These are phyloP conservation scores for Hypomyces perniciosus DNA, from an alignment of 2,329 filamentous ascomycete species.

Conservation along the genomic window DNA sequence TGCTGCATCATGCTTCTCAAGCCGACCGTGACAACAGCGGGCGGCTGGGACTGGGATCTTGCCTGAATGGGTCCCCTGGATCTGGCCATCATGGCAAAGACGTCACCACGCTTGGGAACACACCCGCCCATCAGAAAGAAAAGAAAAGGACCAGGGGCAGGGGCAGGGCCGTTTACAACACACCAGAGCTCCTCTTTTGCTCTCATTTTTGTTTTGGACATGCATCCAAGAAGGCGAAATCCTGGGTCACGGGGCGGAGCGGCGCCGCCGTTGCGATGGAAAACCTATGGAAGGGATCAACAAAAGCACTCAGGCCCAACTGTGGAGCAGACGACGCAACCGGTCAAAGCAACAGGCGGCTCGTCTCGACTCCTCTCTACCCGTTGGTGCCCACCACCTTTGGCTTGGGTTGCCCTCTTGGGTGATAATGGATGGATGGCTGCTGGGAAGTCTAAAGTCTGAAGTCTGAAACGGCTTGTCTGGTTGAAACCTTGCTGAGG, in stretches of 20 bases:
- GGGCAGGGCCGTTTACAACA: too few relatives aligned
- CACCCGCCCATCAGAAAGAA: neutral
- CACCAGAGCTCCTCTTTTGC: too few relatives aligned
- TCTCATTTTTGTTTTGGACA: too few relatives aligned
- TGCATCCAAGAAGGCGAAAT: neutral
- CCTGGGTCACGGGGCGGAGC: neutral
- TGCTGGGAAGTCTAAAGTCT: too few relatives aligned
- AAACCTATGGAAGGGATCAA: neutral
- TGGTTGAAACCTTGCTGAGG: conserved; percentile 4
- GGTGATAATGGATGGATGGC: neutral
- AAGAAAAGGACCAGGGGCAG: neutral
- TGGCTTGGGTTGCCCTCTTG: conserved; percentile 6
- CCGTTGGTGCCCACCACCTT: conserved; percentile 12
- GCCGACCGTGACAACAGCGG: neutral
- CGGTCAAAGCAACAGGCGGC: conserved; percentile 2
- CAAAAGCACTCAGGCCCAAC: conserved; percentile 32
- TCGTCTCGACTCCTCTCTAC: conserved; percentile 15
- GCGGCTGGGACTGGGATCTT: neutral
- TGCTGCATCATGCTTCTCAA: neutral
- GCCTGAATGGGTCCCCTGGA: neutral
- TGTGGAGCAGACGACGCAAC: conserved; percentile 23
- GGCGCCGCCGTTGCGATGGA: neutral
- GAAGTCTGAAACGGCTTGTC: neutral
- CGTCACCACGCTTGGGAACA: conserved; percentile 4
- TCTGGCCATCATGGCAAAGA: neutral